Evolutionary conservation across 345 rosid genomes (phyloP).

Genomic region (Lenwebbia sp.): DNA sequence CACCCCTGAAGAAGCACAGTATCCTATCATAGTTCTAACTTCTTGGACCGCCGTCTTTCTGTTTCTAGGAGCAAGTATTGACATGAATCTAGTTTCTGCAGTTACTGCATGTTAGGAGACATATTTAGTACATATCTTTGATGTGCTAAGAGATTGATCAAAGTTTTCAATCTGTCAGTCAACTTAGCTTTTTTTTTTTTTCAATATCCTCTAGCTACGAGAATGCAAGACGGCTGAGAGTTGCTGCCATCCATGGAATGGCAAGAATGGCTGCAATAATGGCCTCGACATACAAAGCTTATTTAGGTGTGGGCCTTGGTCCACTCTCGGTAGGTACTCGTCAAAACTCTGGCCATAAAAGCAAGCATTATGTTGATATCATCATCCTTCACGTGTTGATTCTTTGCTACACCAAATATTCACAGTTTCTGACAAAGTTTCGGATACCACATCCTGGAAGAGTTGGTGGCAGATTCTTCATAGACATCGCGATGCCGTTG

Average conservation of each 20-base stretch:
- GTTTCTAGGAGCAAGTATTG: not conserved
- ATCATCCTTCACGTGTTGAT: not conserved
- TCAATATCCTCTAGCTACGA: constrained; percentile 41
- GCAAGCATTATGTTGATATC: not conserved
- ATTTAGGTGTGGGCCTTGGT: constrained; percentile 94
- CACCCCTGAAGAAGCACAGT: not conserved
- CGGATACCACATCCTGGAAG: constrained; percentile 90
- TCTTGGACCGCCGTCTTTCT: not conserved
- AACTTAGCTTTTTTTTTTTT: not conserved
- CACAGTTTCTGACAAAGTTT: constrained; percentile 73
- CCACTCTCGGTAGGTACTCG: constrained; percentile 56
- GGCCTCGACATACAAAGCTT: constrained; percentile 95
- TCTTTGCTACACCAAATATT: not conserved
- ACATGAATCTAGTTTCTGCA: not conserved
- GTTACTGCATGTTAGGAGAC: not conserved
- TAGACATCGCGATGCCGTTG: constrained; percentile 66
- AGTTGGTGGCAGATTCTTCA: constrained; percentile 77
- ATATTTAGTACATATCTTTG: not conserved
- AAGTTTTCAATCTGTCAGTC: not conserved
- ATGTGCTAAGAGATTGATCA: not conserved
- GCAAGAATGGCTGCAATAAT: constrained; percentile 93
- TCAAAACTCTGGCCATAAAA: not conserved
- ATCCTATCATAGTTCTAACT: not conserved
- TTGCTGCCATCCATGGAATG: constrained; percentile 76
- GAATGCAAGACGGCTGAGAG: constrained; percentile 65